Percentiles rank a stretch among this genome's conserved stretches.
These are phyloP conservation scores for Aspergillus sp. DNA, from an alignment of 2,329 filamentous ascomycete genomes.

Conservation along the genomic window DNA sequence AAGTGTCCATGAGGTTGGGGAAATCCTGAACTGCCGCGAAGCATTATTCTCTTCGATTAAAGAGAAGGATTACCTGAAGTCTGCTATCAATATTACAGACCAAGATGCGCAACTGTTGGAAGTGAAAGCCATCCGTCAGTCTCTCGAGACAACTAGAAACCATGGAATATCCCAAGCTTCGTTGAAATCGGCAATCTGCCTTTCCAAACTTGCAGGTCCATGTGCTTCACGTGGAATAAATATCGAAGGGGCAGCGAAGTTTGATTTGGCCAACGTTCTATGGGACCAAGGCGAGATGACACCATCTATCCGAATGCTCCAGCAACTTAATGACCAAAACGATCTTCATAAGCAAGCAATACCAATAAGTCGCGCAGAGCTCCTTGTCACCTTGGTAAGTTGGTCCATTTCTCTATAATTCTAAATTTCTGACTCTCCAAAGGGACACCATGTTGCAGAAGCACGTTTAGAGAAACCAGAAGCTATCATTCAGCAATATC, in stretches of 20 bases:
- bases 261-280: conserved; percentile 82
- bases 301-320: conserved; percentile 83
- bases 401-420: background rate
- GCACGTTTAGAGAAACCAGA: conserved; percentile 89
- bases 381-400: conserved; percentile 73
- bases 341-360: conserved; percentile 66
- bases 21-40: conserved; percentile 76
- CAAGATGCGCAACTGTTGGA: conserved; percentile 66
- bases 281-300: conserved; percentile 93
- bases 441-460: conserved; percentile 82
- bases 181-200: conserved; percentile 74
- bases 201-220: conserved; percentile 70
- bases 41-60: conserved; percentile 77
- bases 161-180: conserved; percentile 83
- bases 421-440: conserved; percentile 4
- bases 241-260: conserved; percentile 69
- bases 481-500: conserved; percentile 78
- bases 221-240: conserved; percentile 68
- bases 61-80: conserved; percentile 60
- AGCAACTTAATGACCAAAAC: conserved; percentile 61
- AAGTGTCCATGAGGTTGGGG: conserved; percentile 61
- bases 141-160: conserved; percentile 69
- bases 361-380: conserved; percentile 66
- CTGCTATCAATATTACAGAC: conserved; percentile 56
- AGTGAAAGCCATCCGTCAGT: conserved; percentile 69